Evolutionary conservation across 345 rosid species (phyloP).

Genomic region (Schrenkiella parvula): DNA sequence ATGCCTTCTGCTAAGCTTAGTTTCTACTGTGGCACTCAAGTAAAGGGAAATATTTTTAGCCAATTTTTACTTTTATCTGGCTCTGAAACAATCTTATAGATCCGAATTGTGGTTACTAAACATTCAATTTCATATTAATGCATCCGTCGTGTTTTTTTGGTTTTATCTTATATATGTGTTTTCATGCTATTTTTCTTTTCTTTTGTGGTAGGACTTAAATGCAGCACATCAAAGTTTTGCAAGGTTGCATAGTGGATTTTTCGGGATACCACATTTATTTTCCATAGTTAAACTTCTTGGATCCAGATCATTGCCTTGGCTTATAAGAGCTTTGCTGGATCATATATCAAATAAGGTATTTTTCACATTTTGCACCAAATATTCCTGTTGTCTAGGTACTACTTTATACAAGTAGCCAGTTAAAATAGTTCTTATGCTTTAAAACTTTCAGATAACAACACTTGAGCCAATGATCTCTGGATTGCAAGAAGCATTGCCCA

Average conservation of each 20-base stretch:
- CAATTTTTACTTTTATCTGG: not conserved
- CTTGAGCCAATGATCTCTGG: conserved; percentile 89
- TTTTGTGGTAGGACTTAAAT: conserved; percentile 68
- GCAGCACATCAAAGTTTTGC: conserved; percentile 98
- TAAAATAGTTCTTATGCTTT: conserved; percentile 18
- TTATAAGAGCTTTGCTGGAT: conserved; percentile 89
- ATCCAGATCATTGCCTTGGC: conserved; percentile 96
- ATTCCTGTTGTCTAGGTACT: not conserved
- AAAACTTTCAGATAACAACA: conserved; percentile 54
- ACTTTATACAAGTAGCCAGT: not conserved
- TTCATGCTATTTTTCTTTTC: not conserved
- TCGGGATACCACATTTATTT: conserved; percentile 86
- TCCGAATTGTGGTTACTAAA: not conserved
- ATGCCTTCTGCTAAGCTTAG: conserved; percentile 85
- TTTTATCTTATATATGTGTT: not conserved
- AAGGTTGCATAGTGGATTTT: conserved; percentile 86
- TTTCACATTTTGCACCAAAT: not conserved
- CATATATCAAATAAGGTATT: conserved; percentile 91
- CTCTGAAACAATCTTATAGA: conserved; percentile 2
- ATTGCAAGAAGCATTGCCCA: conserved; percentile 88
- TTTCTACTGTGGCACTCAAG: conserved; percentile 95
- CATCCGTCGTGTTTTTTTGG: not conserved
- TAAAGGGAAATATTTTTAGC: conserved; percentile 37
- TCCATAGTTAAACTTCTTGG: conserved; percentile 87
- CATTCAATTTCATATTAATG: not conserved